Evolutionary conservation across 2,329 filamentous ascomycete genomes (phyloP), one percentile per base, ranked within the genome.

Genomic region (Geosmithia putterillii): DNA sequence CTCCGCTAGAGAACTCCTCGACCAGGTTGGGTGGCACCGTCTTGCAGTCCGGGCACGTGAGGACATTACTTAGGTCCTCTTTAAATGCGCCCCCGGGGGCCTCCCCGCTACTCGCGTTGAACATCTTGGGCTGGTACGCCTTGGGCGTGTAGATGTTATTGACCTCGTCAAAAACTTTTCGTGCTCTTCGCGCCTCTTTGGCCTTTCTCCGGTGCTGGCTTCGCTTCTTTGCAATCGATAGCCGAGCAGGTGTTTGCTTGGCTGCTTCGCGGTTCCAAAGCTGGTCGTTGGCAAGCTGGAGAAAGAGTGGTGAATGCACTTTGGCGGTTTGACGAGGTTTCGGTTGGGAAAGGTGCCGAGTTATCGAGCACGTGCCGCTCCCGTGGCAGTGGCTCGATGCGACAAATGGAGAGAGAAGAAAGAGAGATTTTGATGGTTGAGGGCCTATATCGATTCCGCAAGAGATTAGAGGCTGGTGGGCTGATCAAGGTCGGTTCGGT

Each of bases 1-100:
- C 92, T 50, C 87, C 86, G 32, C 81, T 85, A 6, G 88, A 88
- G 58, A 90, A 92, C 60, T 96, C 92, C 58, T 96, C 92, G 39
- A 92, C 77, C 32, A 98, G 71, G 50, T 95, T 89, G 5, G 92
- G 90, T n/a, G 92, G 92, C 43, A 79, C 74, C 57, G 95, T 87
- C 56, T 83, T 83, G 71, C 92, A 98, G 58, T 98, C 90, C 15
- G 79, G 83, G 61, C 92, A 98, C 50, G 87, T 81, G 49, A 96
- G 65, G 51, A 82, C 79, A 57, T 87, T 83, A 60, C 86, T 94
- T 46, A 96, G 74, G 52, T 96, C 92, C 61, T 95, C 83, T 56
- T 79, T 78, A 72, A 81, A 94, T 23, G 18, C 21, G 37, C 50
- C 56, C 19, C 25, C 32, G 35, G 47, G 53, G 18, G 49, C 47